phyloP scores from a whole-genome alignment of 164 flowering plant species.

The Vitis rotundifolia region DNA sequence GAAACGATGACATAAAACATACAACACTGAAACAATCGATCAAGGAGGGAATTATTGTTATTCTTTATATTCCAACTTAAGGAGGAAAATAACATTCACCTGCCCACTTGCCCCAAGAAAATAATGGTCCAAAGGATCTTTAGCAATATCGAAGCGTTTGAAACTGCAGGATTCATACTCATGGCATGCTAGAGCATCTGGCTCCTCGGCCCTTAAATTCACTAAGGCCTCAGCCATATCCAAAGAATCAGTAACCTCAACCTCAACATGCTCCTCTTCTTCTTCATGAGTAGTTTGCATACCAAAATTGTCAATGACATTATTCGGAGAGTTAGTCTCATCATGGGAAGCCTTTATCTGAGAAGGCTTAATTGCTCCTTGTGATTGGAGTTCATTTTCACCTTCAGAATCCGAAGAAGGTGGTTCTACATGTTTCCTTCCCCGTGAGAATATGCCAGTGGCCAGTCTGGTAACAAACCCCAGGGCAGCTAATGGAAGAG shows the following conservation, averaged over 20 bases:
- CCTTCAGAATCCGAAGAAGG: constrained; percentile 24
- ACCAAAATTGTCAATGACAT: constrained; percentile 23
- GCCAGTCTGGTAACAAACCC: constrained; percentile 82
- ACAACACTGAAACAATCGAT: too few relatives aligned
- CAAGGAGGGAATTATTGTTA: too few relatives aligned
- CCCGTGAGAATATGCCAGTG: constrained; percentile 66
- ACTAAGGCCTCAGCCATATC: constrained; percentile 27
- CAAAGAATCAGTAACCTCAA: constrained; percentile 26
- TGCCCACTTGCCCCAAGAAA: constrained; percentile 59
- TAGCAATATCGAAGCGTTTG: constrained; percentile 77
- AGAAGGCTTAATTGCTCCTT: constrained; percentile 16
- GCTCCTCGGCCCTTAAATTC: constrained; percentile 32
- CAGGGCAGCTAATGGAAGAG: constrained; percentile 78
- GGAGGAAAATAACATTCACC: constrained; percentile 37
- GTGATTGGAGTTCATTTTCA: constrained; percentile 38
- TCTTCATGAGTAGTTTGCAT: constrained; percentile 16
- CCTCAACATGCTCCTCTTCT: constrained; percentile 25
- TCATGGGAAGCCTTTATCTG: constrained; percentile 27
- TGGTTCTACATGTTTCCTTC: constrained; percentile 45
- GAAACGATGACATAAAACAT: too few relatives aligned
- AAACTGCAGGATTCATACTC: constrained; percentile 39
- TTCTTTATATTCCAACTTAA: background rate
- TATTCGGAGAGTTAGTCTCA: constrained; percentile 40
- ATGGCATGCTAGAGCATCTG: constrained; percentile 15
- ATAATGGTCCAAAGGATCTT: constrained; percentile 82